phyloP scores from a whole-genome alignment of 345 rosid species.

The Tarenaya hassleriana region DNA sequence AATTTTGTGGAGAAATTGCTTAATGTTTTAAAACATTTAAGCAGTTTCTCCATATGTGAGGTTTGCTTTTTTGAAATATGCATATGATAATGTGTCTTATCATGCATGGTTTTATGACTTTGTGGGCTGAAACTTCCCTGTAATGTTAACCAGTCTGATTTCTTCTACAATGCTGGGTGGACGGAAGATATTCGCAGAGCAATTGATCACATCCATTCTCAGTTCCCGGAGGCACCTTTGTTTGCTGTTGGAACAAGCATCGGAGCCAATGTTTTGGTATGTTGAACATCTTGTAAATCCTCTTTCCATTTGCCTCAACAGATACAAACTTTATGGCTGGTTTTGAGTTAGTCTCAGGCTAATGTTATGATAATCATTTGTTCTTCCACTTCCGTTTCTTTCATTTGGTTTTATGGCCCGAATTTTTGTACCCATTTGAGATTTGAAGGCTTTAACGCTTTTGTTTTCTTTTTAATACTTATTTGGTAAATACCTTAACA shows the following conservation, averaged over 20 bases:
- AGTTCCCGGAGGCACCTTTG: conserved; percentile 71
- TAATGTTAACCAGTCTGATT: conserved; percentile 57
- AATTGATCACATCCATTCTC: conserved; percentile 48
- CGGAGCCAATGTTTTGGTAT: conserved; percentile 86
- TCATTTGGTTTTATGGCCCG: background rate
- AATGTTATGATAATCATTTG: background rate
- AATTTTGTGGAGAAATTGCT: too few relatives aligned
- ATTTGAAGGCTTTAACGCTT: background rate
- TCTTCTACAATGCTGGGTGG: conserved; percentile 92
- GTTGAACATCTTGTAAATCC: conserved; percentile 1
- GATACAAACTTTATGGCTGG: background rate
- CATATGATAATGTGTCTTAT: background rate
- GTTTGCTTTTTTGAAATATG: conserved; percentile 1
- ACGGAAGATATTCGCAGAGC: conserved; percentile 70
- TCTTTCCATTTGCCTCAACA: conserved; percentile 9
- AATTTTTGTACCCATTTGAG: background rate
- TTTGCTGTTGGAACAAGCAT: conserved; percentile 87
- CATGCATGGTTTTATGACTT: background rate
- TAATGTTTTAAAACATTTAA: too few relatives aligned
- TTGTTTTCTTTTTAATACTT: too few relatives aligned
- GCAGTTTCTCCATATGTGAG: background rate
- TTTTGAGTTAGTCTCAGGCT: too few relatives aligned
- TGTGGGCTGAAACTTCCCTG: conserved; percentile 4
- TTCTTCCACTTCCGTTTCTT: background rate
- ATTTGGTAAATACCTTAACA: too few relatives aligned